These are phyloP conservation scores for Mycena haematopus DNA, from an alignment of 768 basidiomycete species.

Conservation along the genomic window DNA sequence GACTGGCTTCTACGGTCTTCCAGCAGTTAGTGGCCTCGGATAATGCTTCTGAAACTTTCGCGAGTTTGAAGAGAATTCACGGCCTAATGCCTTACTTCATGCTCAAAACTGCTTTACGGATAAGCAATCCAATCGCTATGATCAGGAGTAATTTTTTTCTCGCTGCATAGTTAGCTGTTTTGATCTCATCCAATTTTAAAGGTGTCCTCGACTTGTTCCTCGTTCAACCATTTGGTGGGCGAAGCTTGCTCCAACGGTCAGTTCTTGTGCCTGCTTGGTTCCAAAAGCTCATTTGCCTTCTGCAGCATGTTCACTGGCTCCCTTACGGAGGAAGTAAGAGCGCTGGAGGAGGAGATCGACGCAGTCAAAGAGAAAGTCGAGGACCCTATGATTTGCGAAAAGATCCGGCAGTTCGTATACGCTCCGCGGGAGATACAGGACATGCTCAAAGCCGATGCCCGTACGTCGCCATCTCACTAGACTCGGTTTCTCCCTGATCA, in stretches of 20 bases:
- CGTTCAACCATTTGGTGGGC: constrained; percentile 95
- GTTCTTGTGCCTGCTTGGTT: constrained; percentile 16
- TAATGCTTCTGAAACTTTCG: constrained; percentile 87
- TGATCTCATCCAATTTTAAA: constrained; percentile 33
- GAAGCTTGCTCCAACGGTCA: constrained; percentile 88
- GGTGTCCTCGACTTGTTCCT: constrained; percentile 92
- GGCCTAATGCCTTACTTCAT: constrained; percentile 98
- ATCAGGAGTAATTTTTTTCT: constrained; percentile 67
- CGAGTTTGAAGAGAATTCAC: constrained; percentile 89
- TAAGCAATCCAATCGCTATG: constrained; percentile 97
- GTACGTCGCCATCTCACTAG: constrained; percentile 46
- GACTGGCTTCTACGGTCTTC: constrained; percentile 95
- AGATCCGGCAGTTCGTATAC: constrained; percentile 84
- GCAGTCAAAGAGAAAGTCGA: constrained; percentile 89
- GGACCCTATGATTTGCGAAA: constrained; percentile 86
- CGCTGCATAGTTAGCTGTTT: constrained; percentile 4
- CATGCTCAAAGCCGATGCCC: constrained; percentile 79
- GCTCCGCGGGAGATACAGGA: constrained; percentile 90
- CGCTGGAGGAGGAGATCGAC: constrained; percentile 86
- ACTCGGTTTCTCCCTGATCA: constrained; percentile 8
- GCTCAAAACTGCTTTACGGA: constrained; percentile 87
- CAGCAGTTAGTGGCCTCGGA: constrained; percentile 95
- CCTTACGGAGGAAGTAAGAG: constrained; percentile 86
- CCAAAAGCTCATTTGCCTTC: neutral
- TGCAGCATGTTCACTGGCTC: constrained; percentile 94